phyloP scores from a whole-genome alignment of 768 basidiomycete species.

The Auricularia cornea region DNA sequence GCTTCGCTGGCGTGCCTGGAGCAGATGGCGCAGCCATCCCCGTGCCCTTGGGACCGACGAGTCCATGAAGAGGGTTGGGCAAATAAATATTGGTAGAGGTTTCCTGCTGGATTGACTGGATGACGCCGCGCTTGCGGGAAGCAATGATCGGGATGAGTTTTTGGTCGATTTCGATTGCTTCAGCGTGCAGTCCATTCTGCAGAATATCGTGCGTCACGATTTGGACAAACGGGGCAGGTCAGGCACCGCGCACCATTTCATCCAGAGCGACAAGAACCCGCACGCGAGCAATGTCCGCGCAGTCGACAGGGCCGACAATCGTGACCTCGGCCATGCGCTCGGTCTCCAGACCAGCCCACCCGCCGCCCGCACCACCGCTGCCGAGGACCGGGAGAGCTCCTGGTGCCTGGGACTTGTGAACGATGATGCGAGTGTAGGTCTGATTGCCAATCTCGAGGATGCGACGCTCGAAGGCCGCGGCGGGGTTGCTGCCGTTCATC shows the following conservation, averaged over 20 bases:
- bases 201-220: conserved; percentile 4
- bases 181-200: conserved; percentile 85
- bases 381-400: conserved; percentile 66
- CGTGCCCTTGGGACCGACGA: conserved; percentile 50
- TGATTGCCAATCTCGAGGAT: conserved; percentile 93
- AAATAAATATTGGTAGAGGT: conserved; percentile 96
- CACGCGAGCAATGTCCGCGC: conserved; percentile 86
- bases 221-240: conserved; percentile 4
- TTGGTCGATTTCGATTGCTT: conserved; percentile 88
- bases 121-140: conserved; percentile 73
- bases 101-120: conserved; percentile 94
- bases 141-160: conserved; percentile 89
- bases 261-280: conserved; percentile 89
- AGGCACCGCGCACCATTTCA: conserved; percentile 61
- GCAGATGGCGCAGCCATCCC: conserved; percentile 31
- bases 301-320: conserved; percentile 75
- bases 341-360: conserved; percentile 85
- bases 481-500: conserved; percentile 77
- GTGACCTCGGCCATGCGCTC: conserved; percentile 92
- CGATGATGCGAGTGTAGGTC: conserved; percentile 88
- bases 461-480: conserved; percentile 69
- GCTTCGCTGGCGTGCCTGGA: conserved; percentile 31
- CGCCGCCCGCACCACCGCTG: conserved; percentile 43
- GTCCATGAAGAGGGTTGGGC: conserved; percentile 82
- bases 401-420: conserved; percentile 68